phyloP scores from a whole-genome alignment of 1,284 basidiomycete genomes.

The Papiliotrema fonsecae region DNA sequence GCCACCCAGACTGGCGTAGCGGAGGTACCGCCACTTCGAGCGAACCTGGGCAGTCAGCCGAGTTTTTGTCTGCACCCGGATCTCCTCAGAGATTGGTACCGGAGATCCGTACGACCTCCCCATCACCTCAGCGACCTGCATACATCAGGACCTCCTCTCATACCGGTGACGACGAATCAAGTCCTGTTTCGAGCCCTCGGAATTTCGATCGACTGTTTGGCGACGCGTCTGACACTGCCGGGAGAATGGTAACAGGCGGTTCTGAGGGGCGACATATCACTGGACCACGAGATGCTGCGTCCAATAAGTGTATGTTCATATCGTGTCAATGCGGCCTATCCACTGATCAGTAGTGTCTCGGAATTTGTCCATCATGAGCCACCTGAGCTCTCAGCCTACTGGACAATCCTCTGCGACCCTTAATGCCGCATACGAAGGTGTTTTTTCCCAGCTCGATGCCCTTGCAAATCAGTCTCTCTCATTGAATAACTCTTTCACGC shows the following conservation, averaged over 20 bases:
- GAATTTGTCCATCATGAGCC: neutral
- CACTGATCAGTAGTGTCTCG: neutral
- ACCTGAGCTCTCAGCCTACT: slow-evolving; percentile 18
- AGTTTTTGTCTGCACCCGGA: slow-evolving; percentile 14
- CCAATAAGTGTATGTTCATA: no score
- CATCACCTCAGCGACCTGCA: slow-evolving; percentile 21
- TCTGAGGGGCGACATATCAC: neutral
- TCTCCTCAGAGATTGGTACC: slow-evolving; percentile 9
- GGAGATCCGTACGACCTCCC: slow-evolving; percentile 35
- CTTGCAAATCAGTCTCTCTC: slow-evolving; percentile 16
- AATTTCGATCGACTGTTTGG: slow-evolving; percentile 10
- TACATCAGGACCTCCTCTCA: neutral
- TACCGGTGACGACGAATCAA: slow-evolving; percentile 7
- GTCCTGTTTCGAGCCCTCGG: slow-evolving; percentile 16
- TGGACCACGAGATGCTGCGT: neutral
- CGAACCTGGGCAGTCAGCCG: slow-evolving; percentile 3
- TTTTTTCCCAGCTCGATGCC: slow-evolving; percentile 35
- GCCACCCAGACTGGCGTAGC: no score
- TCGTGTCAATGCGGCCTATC: no score
- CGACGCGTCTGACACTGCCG: neutral
- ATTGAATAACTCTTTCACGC: slow-evolving; percentile 6
- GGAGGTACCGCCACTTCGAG: slow-evolving; percentile 1
- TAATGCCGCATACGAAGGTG: slow-evolving; percentile 37
- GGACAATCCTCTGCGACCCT: slow-evolving; percentile 27
- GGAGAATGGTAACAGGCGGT: neutral